Conservation (phyloP, 2,329 filamentous ascomycete genomes). For the Sporothrix mexicana region DNA sequence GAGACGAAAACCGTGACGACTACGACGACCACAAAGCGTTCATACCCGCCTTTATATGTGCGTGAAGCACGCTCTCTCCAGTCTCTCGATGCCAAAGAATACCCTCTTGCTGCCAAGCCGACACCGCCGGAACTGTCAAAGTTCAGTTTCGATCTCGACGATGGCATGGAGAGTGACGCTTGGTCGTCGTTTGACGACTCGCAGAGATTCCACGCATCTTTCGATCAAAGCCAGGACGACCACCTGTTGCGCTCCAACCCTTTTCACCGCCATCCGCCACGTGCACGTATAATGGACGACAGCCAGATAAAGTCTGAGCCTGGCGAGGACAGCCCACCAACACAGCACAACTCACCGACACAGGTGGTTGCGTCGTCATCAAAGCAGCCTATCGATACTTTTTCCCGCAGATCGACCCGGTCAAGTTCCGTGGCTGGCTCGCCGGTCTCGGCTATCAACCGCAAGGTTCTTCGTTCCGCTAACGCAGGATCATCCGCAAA, state of each 20-base stretch:
- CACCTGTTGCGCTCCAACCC: conserved; percentile 11
- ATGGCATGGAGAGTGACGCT: conserved; percentile 57
- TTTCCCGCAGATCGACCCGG: conserved; percentile 45
- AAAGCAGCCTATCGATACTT: conserved; percentile 38
- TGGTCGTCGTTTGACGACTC: conserved; percentile 40
- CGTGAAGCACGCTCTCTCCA: conserved; percentile 72
- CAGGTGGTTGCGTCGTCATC: conserved; percentile 35
- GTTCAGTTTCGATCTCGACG: conserved; percentile 73
- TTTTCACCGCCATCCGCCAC: conserved; percentile 22
- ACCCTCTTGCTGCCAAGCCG: conserved; percentile 81
- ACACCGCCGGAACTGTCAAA: conserved; percentile 80
- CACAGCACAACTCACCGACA: conserved; percentile 41
- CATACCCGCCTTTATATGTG: conserved; percentile 83
- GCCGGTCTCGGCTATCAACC: conserved; percentile 41
- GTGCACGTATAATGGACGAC: conserved; percentile 32
- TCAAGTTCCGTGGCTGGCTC: conserved; percentile 46
- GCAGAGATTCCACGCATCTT: conserved; percentile 19
- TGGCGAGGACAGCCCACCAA: conserved; percentile 44
- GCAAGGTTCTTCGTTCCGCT: conserved; percentile 43
- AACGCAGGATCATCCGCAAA: conserved; percentile 32
- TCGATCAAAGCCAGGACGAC: conserved; percentile 34
- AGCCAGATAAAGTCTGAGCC: conserved; percentile 43
- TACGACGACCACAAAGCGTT: conserved; percentile 85
- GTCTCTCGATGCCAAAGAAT: conserved; percentile 83
- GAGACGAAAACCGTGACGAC: conserved; percentile 81